A percentile compares a stretch with the other conserved stretches of the same genome.
Conservation (phyloP, 345 rosid species). For the Citrus hindsii region DNA sequence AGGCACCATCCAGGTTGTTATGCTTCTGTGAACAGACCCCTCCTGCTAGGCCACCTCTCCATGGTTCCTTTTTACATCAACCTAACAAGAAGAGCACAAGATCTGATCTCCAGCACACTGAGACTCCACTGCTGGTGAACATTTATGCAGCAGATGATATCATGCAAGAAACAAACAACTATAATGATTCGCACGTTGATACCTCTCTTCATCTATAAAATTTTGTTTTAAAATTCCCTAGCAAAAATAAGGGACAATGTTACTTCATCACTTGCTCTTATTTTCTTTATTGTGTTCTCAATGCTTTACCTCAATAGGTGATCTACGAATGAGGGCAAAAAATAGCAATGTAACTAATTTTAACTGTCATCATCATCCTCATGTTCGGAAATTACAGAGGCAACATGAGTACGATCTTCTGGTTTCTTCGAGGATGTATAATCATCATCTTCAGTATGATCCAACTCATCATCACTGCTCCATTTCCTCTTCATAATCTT, state of each 20-base stretch:
- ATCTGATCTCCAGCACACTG: slow-evolving; percentile 15
- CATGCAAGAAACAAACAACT: slow-evolving; percentile 14
- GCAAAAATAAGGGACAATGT: slow-evolving; percentile 12
- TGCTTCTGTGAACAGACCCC: slow-evolving; percentile 22
- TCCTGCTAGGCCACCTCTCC: slow-evolving; percentile 19
- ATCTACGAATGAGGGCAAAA: slow-evolving; percentile 16
- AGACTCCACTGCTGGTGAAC: slow-evolving; percentile 21
- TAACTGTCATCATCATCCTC: slow-evolving; percentile 29
- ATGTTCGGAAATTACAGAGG: slow-evolving; percentile 44
- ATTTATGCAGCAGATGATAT: slow-evolving; percentile 17
- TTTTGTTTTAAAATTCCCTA: slow-evolving; percentile 5
- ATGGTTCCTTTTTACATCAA: slow-evolving; percentile 10
- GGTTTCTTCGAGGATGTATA: slow-evolving; percentile 32
- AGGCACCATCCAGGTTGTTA: slow-evolving; percentile 14
- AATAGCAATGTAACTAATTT: slow-evolving; percentile 24
- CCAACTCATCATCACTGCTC: slow-evolving; percentile 60
- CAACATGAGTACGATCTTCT: slow-evolving; percentile 41
- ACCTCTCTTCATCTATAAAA: slow-evolving; percentile 45
- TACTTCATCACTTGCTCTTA: slow-evolving; percentile 15
- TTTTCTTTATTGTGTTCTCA: slow-evolving; percentile 18
- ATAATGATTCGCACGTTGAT: slow-evolving; percentile 34
- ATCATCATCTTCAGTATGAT: slow-evolving; percentile 22
- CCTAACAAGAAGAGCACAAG: slow-evolving; percentile 16
- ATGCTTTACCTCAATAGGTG: slow-evolving; percentile 18
- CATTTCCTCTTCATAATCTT: slow-evolving; percentile 73